Evolutionary conservation across 169 alveolate species (phyloP).

Genomic region (Plasmodium knowlesi): DNA sequence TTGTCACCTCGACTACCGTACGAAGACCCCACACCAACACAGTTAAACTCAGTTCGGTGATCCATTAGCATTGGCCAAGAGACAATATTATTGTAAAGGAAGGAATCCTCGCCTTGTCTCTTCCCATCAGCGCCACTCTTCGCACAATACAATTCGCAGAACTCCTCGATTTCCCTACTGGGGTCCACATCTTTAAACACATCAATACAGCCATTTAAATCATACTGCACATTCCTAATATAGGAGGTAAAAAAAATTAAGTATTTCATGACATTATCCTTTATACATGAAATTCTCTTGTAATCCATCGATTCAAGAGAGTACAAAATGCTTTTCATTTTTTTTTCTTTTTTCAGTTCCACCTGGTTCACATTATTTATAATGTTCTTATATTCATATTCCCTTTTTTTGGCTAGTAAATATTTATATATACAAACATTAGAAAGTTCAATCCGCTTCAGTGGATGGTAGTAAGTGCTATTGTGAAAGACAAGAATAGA

Average conservation of each 20-base stretch:
- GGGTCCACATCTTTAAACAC: slow-evolving; percentile 48
- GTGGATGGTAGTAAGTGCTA: slow-evolving; percentile 41
- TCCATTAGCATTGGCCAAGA: slow-evolving; percentile 73
- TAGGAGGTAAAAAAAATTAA: slow-evolving; percentile 63
- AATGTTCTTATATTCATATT: slow-evolving; percentile 57
- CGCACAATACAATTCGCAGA: not conserved
- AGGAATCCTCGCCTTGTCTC: slow-evolving; percentile 5
- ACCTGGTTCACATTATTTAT: slow-evolving; percentile 44
- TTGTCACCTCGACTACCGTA: not conserved
- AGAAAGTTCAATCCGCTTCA: slow-evolving; percentile 61
- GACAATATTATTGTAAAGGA: slow-evolving; percentile 45
- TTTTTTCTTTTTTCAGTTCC: slow-evolving; percentile 45
- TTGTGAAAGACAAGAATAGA: slow-evolving; percentile 53
- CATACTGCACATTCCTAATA: slow-evolving; percentile 62
- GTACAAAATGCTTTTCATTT: slow-evolving; percentile 47
- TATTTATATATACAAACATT: slow-evolving; percentile 47
- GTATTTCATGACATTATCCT: slow-evolving; percentile 63
- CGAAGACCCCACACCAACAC: not conserved
- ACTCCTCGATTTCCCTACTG: slow-evolving; percentile 44
- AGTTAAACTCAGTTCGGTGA: slow-evolving; percentile 23
- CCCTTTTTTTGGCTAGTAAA: slow-evolving; percentile 55
- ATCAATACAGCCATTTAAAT: slow-evolving; percentile 38
- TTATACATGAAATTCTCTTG: slow-evolving; percentile 62
- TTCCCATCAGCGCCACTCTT: not conserved
- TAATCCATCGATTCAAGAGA: slow-evolving; percentile 67